Conservation (phyloP, 2,329 filamentous ascomycete species). For the Fusarium burgessii region DNA sequence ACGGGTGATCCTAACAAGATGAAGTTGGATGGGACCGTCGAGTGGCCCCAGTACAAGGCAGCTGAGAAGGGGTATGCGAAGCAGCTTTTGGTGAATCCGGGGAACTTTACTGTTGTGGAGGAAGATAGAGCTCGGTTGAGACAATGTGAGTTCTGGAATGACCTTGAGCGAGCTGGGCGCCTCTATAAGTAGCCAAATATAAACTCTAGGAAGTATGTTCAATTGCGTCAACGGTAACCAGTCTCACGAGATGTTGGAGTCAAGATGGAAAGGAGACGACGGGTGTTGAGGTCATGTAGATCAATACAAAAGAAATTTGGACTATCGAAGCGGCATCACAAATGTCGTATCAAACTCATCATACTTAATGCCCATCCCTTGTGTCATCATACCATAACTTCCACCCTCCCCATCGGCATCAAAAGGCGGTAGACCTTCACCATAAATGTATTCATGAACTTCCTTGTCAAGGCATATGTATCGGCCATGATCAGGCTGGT, state of each 20-base stretch:
- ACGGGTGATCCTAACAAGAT: background rate
- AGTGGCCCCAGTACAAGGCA: constrained; percentile 3
- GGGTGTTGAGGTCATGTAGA: accelerated
- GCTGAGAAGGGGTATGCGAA: background rate
- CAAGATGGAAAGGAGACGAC: accelerated
- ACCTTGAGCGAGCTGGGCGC: background rate
- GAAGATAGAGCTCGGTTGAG: background rate
- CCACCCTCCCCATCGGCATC: background rate
- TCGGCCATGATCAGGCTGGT: background rate
- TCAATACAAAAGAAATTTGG: too few species aligned
- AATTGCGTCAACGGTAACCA: accelerated
- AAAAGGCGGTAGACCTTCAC: background rate
- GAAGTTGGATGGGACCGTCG: background rate
- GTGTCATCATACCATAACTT: background rate
- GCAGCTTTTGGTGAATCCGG: constrained; percentile 11
- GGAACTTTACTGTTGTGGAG: background rate
- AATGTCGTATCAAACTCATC: accelerated
- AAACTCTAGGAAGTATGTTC: too few species aligned
- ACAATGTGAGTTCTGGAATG: constrained; percentile 19
- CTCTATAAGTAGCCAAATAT: background rate
- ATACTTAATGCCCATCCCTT: too few species aligned
- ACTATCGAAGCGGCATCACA: accelerated
- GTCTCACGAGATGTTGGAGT: accelerated
- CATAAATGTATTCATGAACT: constrained; percentile 12
- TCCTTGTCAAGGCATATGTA: constrained; percentile 8